These are phyloP conservation scores for Mrakia hoshinonis DNA, from an alignment of 768 basidiomycete genomes.

Conservation along the genomic window DNA sequence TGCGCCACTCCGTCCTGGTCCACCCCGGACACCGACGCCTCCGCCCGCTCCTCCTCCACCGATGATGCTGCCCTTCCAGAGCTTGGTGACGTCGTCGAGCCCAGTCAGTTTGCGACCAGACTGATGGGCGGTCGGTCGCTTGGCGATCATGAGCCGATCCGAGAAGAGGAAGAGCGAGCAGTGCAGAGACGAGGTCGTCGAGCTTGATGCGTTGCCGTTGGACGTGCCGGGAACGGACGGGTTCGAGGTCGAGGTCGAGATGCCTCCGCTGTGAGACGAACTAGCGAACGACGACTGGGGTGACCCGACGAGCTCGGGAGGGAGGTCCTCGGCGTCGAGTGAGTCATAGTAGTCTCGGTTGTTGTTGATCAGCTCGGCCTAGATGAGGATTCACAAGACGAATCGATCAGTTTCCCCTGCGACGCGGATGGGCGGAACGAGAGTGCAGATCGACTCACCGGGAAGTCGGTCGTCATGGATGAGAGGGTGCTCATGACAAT, in stretches of 20 bases:
- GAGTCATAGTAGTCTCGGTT: slow-evolving; percentile 80
- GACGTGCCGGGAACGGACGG: slow-evolving; percentile 9
- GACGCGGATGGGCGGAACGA: not conserved
- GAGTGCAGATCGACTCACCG: slow-evolving; percentile 41
- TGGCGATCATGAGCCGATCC: slow-evolving; percentile 84
- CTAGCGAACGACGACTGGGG: slow-evolving; percentile 40
- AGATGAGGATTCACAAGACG: not conserved
- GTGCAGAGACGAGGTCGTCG: slow-evolving; percentile 48
- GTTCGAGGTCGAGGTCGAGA: slow-evolving; percentile 2
- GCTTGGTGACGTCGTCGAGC: slow-evolving; percentile 55
- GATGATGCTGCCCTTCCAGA: slow-evolving; percentile 39
- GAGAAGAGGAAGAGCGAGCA: slow-evolving; percentile 89
- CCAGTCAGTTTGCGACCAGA: slow-evolving; percentile 43
- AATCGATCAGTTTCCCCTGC: not conserved
- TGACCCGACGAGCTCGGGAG: slow-evolving; percentile 31
- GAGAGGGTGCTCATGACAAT: slow-evolving; percentile 61
- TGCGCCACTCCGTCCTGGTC: not conserved
- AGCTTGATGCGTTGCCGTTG: not conserved
- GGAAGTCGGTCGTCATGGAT: slow-evolving; percentile 74
- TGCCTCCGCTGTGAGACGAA: slow-evolving; percentile 29
- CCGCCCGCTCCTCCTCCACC: slow-evolving; percentile 47
- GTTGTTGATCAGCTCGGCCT: slow-evolving; percentile 75
- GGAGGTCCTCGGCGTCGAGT: slow-evolving; percentile 78
- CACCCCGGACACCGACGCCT: not conserved
- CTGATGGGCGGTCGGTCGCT: slow-evolving; percentile 50